phyloP scores from a whole-genome alignment of 139 green algal genomes.

The Chloropicon primus region DNA sequence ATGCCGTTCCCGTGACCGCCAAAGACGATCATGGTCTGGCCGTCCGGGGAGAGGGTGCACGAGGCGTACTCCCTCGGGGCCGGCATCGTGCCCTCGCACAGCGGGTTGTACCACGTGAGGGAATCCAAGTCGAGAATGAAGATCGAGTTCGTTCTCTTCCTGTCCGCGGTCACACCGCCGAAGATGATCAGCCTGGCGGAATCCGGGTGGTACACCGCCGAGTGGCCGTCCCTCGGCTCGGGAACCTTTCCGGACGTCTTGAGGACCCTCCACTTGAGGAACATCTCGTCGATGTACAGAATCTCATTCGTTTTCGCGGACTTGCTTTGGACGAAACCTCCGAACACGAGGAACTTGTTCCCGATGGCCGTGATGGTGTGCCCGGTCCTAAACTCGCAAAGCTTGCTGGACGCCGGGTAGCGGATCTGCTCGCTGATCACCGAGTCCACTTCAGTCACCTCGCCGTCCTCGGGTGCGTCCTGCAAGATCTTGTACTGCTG shows the following conservation, averaged over 20 bases:
- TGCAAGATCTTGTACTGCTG: conserved; percentile 26
- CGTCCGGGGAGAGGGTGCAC: background rate
- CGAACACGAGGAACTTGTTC: conserved; percentile 43
- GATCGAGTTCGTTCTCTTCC: conserved; percentile 57
- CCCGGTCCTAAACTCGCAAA: conserved; percentile 47
- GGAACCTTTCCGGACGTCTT: conserved; percentile 42
- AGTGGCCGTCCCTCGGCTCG: conserved; percentile 33
- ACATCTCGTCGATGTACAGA: conserved; percentile 56
- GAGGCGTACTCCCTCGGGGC: conserved; percentile 13
- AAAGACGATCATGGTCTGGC: conserved; percentile 15
- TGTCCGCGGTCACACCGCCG: conserved; percentile 39
- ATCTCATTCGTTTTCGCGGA: conserved; percentile 39
- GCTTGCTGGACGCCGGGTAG: conserved; percentile 29
- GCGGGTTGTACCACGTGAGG: conserved; percentile 25
- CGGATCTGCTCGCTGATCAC: conserved; percentile 32
- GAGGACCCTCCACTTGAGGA: conserved; percentile 62
- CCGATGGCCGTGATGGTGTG: conserved; percentile 41
- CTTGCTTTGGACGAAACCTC: conserved; percentile 46
- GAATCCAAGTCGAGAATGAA: conserved; percentile 24
- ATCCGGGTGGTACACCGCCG: conserved; percentile 31
- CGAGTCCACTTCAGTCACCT: conserved; percentile 21
- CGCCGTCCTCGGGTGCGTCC: background rate
- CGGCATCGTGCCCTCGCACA: conserved; percentile 3
- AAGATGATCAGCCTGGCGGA: conserved; percentile 61
- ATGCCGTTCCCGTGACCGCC: conserved; percentile 40